phyloP scores from a whole-genome alignment of 345 rosid species.

The Euphorbia lathyris region DNA sequence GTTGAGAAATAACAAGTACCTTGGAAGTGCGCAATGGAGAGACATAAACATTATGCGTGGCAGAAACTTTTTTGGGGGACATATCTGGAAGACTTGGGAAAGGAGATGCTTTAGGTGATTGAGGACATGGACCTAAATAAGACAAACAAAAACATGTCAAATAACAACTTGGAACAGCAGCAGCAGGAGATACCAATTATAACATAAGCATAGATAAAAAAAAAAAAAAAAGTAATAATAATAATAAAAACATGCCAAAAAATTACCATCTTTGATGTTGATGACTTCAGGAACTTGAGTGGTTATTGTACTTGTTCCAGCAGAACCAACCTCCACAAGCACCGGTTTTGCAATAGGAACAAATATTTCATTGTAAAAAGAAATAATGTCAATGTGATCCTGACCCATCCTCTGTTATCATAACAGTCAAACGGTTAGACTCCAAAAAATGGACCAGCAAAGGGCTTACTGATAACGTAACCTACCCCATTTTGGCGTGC shows the following conservation, averaged over 20 bases:
- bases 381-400: conserved; percentile 86
- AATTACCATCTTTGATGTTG: conserved; percentile 54
- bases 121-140: conserved; percentile 71
- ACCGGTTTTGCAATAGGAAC: conserved; percentile 80
- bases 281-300: conserved; percentile 46
- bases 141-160: conserved; percentile 16
- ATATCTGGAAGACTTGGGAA: conserved; percentile 93
- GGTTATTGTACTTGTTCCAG: conserved; percentile 37
- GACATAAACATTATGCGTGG: conserved; percentile 84
- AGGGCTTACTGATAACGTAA: not conserved
- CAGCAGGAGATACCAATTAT: not conserved
- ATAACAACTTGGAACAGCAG: conserved; percentile 7
- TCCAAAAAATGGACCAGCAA: conserved; percentile 8
- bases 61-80: conserved; percentile 94
- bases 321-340: conserved; percentile 78
- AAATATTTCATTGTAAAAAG: conserved; percentile 88
- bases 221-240: too few relatives aligned
- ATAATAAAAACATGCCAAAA: not conserved
- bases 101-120: conserved; percentile 76
- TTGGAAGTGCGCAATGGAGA: conserved; percentile 93
- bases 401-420: conserved; percentile 69
- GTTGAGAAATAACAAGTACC: conserved; percentile 39
- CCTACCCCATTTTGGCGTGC: conserved; percentile 63
- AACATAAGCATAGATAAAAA: not conserved
- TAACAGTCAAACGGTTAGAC: conserved; percentile 27